Evolutionary conservation across 2,329 filamentous ascomycete species (phyloP), one percentile per base, ranked within the genome.

Genomic region (Calonectria pauciramosa): DNA sequence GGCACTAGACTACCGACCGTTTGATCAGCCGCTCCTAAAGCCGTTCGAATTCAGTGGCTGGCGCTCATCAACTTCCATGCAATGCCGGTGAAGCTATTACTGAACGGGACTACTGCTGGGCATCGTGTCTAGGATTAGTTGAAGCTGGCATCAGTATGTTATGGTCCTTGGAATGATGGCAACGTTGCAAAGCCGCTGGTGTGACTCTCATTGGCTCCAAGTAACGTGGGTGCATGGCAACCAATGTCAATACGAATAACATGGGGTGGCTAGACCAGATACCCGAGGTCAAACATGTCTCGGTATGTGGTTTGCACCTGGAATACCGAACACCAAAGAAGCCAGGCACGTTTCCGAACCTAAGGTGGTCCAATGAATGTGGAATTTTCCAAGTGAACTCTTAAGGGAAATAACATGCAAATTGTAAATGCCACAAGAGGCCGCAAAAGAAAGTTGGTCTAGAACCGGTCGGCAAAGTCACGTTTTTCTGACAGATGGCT

Each of bases 211-310:
- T 7, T 28, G 7, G n/a, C 23, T 13, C 23, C 23, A 41, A 9
- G n/a, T 28, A 26, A 28, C n/a, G 20, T 13, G n/a, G 26, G 56
- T 23, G 9, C 56, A 63, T 63, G 56, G 34, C 14, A 38, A 41
- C 23, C 14, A 23, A 41, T 41, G n/a, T 14, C 56, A 44, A 63
- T n/a, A 30, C 34, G 26, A 41, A 41, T 63, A 20, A 13, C 32
- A 41, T 63, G 32, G 16, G 23, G 26, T 28, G 56, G 56, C 56
- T 63, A 28, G 26, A 26, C 23, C 34, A 41, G 56, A 63, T 63
- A 63, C 34, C 23, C 56, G 34, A 41, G 32, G 56, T 34, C 34
- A 63, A 44, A 63, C 36, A 63, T 63, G 56, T 63, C 56, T 63
- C 56, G 8, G 34, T 28, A 41, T 41, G 18, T 28, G 10, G 34